phyloP scores from a whole-genome alignment of 2,329 filamentous ascomycete genomes.

The Xylogone sp. region DNA sequence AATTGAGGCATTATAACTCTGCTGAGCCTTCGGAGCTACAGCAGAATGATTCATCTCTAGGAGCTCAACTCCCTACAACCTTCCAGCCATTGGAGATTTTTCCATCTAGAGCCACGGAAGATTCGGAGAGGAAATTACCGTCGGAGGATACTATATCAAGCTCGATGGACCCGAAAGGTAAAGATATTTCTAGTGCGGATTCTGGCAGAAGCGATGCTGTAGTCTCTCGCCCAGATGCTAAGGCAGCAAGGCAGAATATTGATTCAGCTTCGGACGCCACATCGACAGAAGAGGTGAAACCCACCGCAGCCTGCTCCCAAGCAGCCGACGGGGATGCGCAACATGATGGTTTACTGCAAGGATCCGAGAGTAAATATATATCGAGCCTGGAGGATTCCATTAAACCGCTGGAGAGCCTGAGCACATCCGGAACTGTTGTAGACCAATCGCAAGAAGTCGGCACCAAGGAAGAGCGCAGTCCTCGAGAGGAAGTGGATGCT shows the following conservation, averaged over 20 bases:
- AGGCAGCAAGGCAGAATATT: constrained; percentile 16
- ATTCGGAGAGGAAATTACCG: no score
- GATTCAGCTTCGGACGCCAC: constrained; percentile 19
- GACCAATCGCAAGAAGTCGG: no score
- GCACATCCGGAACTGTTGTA: no score
- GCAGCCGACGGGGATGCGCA: constrained; percentile 8
- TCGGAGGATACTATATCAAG: no score
- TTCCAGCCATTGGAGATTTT: constrained; percentile 21
- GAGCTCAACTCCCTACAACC: constrained; percentile 13
- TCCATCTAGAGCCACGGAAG: constrained; percentile 5
- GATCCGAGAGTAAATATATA: constrained; percentile 14
- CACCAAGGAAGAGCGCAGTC: no score
- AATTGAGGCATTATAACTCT: no score
- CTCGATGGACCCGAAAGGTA: no score
- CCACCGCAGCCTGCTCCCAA: constrained; percentile 15
- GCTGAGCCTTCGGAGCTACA: no score
- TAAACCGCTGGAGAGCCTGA: no score
- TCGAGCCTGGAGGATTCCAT: constrained; percentile 1
- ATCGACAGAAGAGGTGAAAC: constrained; percentile 19
- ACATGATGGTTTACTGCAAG: constrained; percentile 3
- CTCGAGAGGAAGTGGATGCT: no score
- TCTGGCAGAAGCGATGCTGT: no score
- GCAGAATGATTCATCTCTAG: constrained; percentile 7
- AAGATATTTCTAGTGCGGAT: no score
- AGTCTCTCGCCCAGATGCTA: constrained; percentile 9